A percentile compares a stretch with the other conserved stretches of the same genome.
Conservation (phyloP, 1,284 basidiomycete species). For the Irpex lacteus region DNA sequence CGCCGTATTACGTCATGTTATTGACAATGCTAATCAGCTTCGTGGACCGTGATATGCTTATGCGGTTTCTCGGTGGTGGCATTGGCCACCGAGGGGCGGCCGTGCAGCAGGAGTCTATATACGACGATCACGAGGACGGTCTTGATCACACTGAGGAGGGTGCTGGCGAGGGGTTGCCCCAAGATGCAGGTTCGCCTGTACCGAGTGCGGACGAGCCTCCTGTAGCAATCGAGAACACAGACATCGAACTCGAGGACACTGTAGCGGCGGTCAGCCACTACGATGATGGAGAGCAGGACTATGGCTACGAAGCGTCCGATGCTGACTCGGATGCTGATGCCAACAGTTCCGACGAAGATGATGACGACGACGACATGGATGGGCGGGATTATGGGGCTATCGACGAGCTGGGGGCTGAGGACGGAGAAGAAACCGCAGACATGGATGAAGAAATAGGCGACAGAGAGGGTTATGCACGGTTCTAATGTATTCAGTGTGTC, state of each 20-base stretch:
- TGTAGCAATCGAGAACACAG: no score
- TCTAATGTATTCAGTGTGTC: no score
- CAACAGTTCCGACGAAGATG: neutral
- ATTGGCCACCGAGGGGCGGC: constrained; percentile 18
- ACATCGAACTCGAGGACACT: no score
- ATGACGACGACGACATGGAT: neutral
- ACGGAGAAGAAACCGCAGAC: neutral
- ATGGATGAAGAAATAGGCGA: no score
- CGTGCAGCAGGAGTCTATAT: neutral
- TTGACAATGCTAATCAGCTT: constrained; percentile 17
- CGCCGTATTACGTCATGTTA: neutral
- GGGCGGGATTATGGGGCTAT: neutral
- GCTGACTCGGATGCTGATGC: neutral
- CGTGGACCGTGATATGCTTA: constrained; percentile 28
- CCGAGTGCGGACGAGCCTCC: no score
- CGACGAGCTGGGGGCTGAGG: neutral
- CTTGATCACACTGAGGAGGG: neutral
- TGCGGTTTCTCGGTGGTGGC: constrained; percentile 24
- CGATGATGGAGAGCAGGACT: neutral
- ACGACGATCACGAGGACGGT: neutral
- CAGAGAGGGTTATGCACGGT: neutral
- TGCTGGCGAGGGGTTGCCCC: no score
- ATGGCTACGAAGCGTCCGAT: neutral
- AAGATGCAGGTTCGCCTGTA: no score
- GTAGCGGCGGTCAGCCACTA: no score